Evolutionary conservation across 495 filamentous ascomycete species (phyloP), one percentile per base, ranked within the genome.

Genomic region (Entonaema liquescens): DNA sequence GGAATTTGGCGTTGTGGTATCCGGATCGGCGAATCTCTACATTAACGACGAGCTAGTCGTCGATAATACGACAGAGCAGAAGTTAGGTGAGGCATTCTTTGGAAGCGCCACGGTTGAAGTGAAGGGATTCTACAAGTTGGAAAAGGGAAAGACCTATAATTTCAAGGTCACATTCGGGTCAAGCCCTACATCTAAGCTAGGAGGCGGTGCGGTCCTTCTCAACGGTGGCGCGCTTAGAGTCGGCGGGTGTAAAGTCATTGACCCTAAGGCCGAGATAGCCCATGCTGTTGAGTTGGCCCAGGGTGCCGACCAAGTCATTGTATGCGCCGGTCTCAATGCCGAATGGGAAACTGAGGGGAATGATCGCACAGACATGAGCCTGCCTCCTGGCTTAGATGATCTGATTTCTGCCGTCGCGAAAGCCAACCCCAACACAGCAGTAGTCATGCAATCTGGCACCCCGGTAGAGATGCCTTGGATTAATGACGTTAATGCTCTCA

Each of bases 321-420:
- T 92, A 21, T 89, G 90, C 68, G 88, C 88, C 11, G 91, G 91
- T 9, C 83, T 92, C 49, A 92, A 90, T 61, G 83, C 78, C 42
- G 90, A 92, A 66, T 92, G 89, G 89, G 91, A 93, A 74, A 87
- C 86, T n/a, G 91, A 92, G 75, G 90, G 90, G 36, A 84, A 89
- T 57, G 90, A 93, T 76, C 86, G 89, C 40, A 79, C 85, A 19
- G 80, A 86, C 65, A 92, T 93, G 89, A 84, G 89, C 53, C 82
- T 91, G 1, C 88, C 89, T 11, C 83, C 86, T 0, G 82, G 83
- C 44, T 84, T 83, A 70, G 84, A 92, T 70, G 82, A 88, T 49
- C 77, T 91, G 60, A 88, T 91, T 69, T 72, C 80, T 40, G 78
- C 81, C 9, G 83, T 91, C 3, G 79, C 89, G 23, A 79, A 82